Conservation (phyloP, 2,329 filamentous ascomycete species). For the Talaromyces rugulosus region DNA sequence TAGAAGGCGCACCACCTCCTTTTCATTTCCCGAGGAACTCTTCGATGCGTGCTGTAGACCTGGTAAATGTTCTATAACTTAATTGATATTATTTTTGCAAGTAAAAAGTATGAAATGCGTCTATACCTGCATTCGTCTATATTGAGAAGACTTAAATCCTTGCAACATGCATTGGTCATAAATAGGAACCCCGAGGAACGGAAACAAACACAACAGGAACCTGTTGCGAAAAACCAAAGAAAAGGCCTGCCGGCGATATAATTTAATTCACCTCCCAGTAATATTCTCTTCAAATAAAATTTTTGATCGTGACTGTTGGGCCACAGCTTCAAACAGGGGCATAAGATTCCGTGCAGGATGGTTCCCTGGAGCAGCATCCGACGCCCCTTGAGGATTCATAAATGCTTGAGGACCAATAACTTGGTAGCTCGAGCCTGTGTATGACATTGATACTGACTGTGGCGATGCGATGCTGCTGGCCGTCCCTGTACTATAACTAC, state of each 20-base stretch:
- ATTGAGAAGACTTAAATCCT: background rate
- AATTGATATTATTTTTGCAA: background rate
- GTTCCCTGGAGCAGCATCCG: background rate
- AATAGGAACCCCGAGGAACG: background rate
- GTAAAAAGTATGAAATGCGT: background rate
- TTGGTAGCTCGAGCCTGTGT: background rate
- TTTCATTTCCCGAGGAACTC: too few relatives aligned
- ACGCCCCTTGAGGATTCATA: background rate
- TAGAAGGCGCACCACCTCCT: too few relatives aligned
- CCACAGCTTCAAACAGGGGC: slow-evolving; percentile 5
- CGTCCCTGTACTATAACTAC: background rate
- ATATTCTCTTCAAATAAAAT: background rate
- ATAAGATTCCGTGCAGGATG: slow-evolving; percentile 2
- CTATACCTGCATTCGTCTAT: background rate
- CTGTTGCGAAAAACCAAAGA: background rate
- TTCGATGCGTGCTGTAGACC: too few relatives aligned
- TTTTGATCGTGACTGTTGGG: slow-evolving; percentile 3
- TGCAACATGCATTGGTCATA: background rate
- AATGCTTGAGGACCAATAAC: background rate
- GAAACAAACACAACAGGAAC: background rate
- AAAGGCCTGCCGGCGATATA: background rate
- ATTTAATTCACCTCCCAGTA: background rate
- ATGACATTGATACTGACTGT: slow-evolving; percentile 1
- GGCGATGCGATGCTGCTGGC: slow-evolving; percentile 4
- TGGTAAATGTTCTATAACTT: background rate